A percentile compares a stretch with the other conserved stretches of the same genome.
phyloP scores from a whole-genome alignment of 805 yeast species.

The Starmera caribaea region DNA sequence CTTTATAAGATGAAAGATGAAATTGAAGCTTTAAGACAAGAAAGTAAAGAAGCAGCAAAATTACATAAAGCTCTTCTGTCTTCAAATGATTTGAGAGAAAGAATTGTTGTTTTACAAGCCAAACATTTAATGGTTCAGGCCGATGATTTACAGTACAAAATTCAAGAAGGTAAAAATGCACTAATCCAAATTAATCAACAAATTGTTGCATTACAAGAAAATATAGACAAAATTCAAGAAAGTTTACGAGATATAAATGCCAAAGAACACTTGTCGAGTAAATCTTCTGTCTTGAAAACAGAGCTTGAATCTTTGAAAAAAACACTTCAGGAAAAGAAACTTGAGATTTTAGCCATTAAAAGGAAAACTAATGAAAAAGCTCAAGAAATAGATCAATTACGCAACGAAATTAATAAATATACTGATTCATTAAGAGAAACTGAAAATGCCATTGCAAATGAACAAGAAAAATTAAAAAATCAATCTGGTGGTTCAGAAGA shows the following conservation, averaged over 20 bases:
- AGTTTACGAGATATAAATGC: constrained; percentile 2
- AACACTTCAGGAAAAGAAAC: constrained; percentile 6
- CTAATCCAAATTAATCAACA: constrained; percentile 5
- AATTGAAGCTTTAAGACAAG: constrained; percentile 28
- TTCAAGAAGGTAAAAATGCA: constrained; percentile 7
- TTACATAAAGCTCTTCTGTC: constrained; percentile 29
- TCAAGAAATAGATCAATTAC: constrained; percentile 10
- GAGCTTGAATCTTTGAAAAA: constrained; percentile 14
- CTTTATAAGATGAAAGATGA: constrained; percentile 29
- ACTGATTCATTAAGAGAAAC: constrained; percentile 12
- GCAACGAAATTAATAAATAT: constrained; percentile 7
- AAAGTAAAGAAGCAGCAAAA: constrained; percentile 32
- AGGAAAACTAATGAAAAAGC: constrained; percentile 10
- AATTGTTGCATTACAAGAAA: constrained; percentile 3
- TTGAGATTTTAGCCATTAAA: constrained; percentile 1
- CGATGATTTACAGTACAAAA: constrained; percentile 4
- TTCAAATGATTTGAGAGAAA: constrained; percentile 29
- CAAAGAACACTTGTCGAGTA: constrained; percentile 1
- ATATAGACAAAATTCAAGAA: constrained; percentile 1
- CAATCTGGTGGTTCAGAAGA: constrained; percentile 18
- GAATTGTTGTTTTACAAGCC: constrained; percentile 33
- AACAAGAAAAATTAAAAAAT: constrained; percentile 19
- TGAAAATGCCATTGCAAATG: constrained; percentile 11
- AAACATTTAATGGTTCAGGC: constrained; percentile 40
- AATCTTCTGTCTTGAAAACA: constrained; percentile 3